phyloP scores from a whole-genome alignment of 768 basidiomycete species.

The Leucocoprinus leucothites region DNA sequence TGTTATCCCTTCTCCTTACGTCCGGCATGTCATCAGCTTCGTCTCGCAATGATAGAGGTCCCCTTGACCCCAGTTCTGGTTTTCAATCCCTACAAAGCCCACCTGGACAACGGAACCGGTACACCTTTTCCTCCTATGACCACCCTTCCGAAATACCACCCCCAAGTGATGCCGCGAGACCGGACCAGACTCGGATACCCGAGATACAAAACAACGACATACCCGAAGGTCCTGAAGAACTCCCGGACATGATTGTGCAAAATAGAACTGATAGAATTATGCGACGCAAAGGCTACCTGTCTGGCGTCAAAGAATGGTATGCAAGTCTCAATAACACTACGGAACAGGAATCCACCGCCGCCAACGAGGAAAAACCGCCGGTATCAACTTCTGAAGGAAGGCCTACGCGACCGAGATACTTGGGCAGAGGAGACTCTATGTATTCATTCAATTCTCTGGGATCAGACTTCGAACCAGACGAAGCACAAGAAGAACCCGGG shows the following conservation, averaged over 20 bases:
- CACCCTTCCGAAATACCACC: slow-evolving; percentile 62
- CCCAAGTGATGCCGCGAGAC: slow-evolving; percentile 40
- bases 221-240: not conserved
- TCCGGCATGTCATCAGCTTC: not conserved
- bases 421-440: slow-evolving; percentile 38
- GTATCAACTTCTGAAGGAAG: slow-evolving; percentile 19
- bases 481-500: slow-evolving; percentile 63
- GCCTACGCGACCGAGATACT: slow-evolving; percentile 17
- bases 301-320: slow-evolving; percentile 10
- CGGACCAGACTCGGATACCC: slow-evolving; percentile 1
- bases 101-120: slow-evolving; percentile 30
- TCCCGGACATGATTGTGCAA: not conserved
- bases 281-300: slow-evolving; percentile 1
- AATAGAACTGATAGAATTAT: slow-evolving; percentile 4
- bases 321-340: not conserved
- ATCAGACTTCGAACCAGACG: slow-evolving; percentile 46
- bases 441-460: slow-evolving; percentile 37
- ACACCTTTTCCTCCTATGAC: slow-evolving; percentile 51
- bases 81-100: slow-evolving; percentile 3
- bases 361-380: slow-evolving; percentile 14
- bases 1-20: not conserved
- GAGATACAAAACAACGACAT: not conserved
- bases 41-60: not conserved
- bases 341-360: not conserved
- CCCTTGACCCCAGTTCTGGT: not conserved